Evolutionary conservation across 768 basidiomycete genomes (phyloP), one percentile per base, ranked within the genome.

Genomic region (Lyophyllum atratum): DNA sequence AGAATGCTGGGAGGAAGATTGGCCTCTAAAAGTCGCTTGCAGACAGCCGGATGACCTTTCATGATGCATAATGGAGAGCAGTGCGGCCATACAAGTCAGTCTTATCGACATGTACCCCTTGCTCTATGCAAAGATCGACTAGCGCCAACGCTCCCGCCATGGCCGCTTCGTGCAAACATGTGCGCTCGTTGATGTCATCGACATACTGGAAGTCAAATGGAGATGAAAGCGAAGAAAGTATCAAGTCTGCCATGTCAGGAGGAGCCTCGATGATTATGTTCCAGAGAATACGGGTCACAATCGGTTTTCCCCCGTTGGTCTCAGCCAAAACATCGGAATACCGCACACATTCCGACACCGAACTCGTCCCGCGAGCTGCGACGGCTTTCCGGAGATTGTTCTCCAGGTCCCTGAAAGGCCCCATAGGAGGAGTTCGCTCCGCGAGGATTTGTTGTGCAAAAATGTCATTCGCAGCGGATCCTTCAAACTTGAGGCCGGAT

Each of bases 151-250:
- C 80, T 2, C 97, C 96, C 12, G 89, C 86, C 49, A 94, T 93
- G 15, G 95, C 89, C 2, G 95, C 93, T 69, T 95, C 93, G 66
- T 98, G 97, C 21, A 98, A 81, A 62, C 92, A 93, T 3, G 91
- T 95, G 33, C 97, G 85, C 40, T 90, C 92, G 69, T 98, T 98
- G 77, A 99, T 99, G 64, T 98, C 95, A 68, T 98, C 97, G 46
- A 98, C 81, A 68, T 93, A 98, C 46, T 81, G 79, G 69, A 93
- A 98, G 71, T 98, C 92, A 68, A 98, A 93, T 0, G 88, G 85
- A 14, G 74, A 75, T 24, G 79, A 77, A 19, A 89, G 73, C 15
- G 88, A 84, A 29, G 85, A 74, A 26, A 95, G 75, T 45, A 94
- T 89, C 49, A 93, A 74, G 65, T 93, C 87, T 19, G 83, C 87